These are phyloP conservation scores for Trichoderma orchidacearum DNA, from an alignment of 495 filamentous ascomycete genomes.

Conservation along the genomic window DNA sequence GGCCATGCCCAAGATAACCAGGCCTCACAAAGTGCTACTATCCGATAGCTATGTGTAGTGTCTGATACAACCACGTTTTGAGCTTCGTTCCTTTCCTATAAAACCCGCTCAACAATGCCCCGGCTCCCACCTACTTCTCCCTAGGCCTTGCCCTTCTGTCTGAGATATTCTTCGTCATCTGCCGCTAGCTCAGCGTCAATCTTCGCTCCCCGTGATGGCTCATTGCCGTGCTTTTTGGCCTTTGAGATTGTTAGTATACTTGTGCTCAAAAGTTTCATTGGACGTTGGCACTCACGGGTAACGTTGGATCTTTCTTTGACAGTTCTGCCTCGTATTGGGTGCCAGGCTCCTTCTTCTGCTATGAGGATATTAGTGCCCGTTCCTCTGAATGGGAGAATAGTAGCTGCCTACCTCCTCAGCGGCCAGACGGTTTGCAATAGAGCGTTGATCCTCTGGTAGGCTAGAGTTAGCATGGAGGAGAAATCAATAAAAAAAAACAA, in stretches of 20 bases:
- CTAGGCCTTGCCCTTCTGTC: constrained; percentile 38
- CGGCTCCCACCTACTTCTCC: too few relatives aligned
- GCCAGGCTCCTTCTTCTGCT: constrained; percentile 19
- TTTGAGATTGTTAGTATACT: constrained; percentile 14
- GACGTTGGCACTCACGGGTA: constrained; percentile 40
- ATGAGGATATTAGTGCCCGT: constrained; percentile 10
- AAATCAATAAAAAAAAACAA: not conserved
- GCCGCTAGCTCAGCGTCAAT: constrained; percentile 55
- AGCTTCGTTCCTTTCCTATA: not conserved
- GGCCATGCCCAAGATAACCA: too few relatives aligned
- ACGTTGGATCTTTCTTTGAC: constrained; percentile 49
- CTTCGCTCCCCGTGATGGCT: constrained; percentile 57
- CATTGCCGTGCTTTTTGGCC: constrained; percentile 58
- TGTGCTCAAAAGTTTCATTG: not conserved
- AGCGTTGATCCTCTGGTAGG: constrained; percentile 56
- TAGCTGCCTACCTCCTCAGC: constrained; percentile 34
- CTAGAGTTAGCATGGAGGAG: constrained; percentile 1
- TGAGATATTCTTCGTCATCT: constrained; percentile 54
- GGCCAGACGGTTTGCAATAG: constrained; percentile 65
- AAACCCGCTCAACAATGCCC: too few relatives aligned
- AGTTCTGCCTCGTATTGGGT: constrained; percentile 40
- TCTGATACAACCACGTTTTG: not conserved
- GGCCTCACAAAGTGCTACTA: too few relatives aligned
- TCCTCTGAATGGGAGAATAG: not conserved
- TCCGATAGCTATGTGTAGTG: too few relatives aligned